These are phyloP conservation scores for Helicostylum pulchrum DNA, from an alignment of 192 early-diverging fungal species.

Conservation along the genomic window DNA sequence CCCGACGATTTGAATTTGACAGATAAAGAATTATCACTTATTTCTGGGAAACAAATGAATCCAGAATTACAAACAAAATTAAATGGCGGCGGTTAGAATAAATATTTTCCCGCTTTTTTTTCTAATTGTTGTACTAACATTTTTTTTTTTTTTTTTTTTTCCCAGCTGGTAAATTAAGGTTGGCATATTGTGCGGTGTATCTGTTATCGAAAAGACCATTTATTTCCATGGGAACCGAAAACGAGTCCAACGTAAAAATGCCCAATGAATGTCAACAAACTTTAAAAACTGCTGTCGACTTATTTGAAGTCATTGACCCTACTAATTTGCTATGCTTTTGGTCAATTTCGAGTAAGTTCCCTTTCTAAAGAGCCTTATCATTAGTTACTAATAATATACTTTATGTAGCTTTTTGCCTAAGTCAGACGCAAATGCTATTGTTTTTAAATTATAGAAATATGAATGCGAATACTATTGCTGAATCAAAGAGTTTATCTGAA, in stretches of 20 bases:
- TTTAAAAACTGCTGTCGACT: background rate
- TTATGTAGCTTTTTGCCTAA: background rate
- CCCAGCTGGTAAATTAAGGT: slow-evolving; percentile 5
- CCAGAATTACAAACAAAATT: slow-evolving; percentile 2
- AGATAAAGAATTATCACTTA: slow-evolving; percentile 12
- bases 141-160: background rate
- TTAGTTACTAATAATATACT: background rate
- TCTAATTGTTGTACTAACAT: background rate
- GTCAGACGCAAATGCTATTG: slow-evolving; percentile 9
- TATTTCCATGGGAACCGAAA: background rate
- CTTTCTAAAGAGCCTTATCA: background rate
- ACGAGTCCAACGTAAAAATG: background rate
- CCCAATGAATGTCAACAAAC: slow-evolving; percentile 3
- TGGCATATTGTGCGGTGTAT: background rate
- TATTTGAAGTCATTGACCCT: slow-evolving; percentile 8
- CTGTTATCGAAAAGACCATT: slow-evolving; percentile 8
- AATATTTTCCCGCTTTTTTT: background rate
- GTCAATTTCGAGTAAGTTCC: slow-evolving; percentile 11
- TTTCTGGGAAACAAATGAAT: background rate
- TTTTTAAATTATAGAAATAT: slow-evolving; percentile 11
- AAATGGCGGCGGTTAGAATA: slow-evolving; percentile 12
- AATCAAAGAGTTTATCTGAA: slow-evolving; percentile 5
- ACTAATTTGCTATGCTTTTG: background rate
- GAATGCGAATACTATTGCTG: background rate
- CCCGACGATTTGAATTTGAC: slow-evolving; percentile 13